Evolutionary conservation across 768 basidiomycete genomes (phyloP).

Genomic region (Tricholoma sp.): DNA sequence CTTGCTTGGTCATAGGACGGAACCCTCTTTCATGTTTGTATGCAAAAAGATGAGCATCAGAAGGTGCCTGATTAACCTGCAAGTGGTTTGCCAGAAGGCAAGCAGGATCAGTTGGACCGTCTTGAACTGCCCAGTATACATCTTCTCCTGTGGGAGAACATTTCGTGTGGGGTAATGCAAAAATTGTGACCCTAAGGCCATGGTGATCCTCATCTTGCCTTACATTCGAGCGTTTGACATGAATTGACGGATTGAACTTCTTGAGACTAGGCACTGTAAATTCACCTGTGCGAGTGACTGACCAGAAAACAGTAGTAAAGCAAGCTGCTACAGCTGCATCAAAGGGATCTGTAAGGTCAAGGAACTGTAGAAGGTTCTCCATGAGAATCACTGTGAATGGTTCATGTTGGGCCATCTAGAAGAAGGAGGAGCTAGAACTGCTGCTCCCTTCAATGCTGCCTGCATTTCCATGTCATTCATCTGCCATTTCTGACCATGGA

Average conservation of each 20-base stretch:
- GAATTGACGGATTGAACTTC: constrained; percentile 21
- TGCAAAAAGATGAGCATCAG: constrained; percentile 23
- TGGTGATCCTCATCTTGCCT: constrained; percentile 7
- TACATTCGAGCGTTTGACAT: constrained; percentile 13
- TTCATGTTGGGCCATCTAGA: constrained; percentile 21
- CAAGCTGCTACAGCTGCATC: constrained; percentile 32
- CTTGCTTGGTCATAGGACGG: constrained; percentile 20
- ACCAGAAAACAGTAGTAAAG: constrained; percentile 33
- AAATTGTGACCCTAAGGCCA: constrained; percentile 10
- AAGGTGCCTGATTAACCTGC: constrained; percentile 21
- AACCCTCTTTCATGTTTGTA: constrained; percentile 11
- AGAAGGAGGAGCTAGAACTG: constrained; percentile 20
- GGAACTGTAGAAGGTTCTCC: constrained; percentile 22
- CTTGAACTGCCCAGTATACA: constrained; percentile 26
- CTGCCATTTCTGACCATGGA: too few relatives aligned
- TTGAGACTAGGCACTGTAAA: constrained; percentile 28
- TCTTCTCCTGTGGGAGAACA: constrained; percentile 21
- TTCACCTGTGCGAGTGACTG: constrained; percentile 28
- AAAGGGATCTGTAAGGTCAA: constrained; percentile 23
- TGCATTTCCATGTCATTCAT: too few relatives aligned
- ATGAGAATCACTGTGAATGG: constrained; percentile 20
- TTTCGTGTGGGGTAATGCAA: constrained; percentile 21
- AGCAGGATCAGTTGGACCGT: constrained; percentile 18
- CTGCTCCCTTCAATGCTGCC: constrained; percentile 21
- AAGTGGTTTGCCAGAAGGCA: constrained; percentile 21